These are phyloP conservation scores for Saitozyma sp. DNA, from an alignment of 768 basidiomycete species.

Conservation along the genomic window DNA sequence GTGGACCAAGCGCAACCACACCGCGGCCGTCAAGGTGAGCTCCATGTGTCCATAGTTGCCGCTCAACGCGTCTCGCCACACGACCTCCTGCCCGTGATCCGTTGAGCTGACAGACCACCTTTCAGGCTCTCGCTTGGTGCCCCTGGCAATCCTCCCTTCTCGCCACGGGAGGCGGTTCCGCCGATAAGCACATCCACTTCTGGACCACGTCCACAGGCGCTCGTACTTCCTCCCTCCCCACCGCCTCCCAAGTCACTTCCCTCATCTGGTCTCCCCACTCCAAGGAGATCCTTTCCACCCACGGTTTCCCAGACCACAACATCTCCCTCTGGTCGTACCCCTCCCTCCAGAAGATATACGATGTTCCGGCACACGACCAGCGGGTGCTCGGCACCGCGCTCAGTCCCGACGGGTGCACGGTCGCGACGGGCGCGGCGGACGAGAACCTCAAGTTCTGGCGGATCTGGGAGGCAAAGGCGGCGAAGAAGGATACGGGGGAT, in stretches of 20 bases:
- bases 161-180: constrained; percentile 91
- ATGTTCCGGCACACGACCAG: constrained; percentile 91
- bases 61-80: constrained; percentile 2
- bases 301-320: constrained; percentile 74
- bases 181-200: constrained; percentile 65
- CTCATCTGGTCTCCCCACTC: constrained; percentile 81
- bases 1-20: constrained; percentile 89
- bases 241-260: constrained; percentile 88
- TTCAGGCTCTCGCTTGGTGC: constrained; percentile 90
- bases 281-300: constrained; percentile 88
- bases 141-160: constrained; percentile 92
- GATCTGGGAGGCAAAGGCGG: constrained; percentile 52
- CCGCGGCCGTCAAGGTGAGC: constrained; percentile 66
- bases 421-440: constrained; percentile 89
- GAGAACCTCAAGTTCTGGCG: constrained; percentile 97
- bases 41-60: neutral
- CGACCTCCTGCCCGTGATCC: no score
- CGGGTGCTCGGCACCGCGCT: constrained; percentile 82
- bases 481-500: constrained; percentile 42
- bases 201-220: constrained; percentile 68
- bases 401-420: constrained; percentile 84
- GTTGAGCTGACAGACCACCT: no score
- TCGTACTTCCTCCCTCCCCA: constrained; percentile 79
- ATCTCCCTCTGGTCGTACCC: constrained; percentile 66
- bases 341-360: constrained; percentile 72